phyloP scores from a whole-genome alignment of 352 stramenopile species.

The Globisporangium abappressorium region DNA sequence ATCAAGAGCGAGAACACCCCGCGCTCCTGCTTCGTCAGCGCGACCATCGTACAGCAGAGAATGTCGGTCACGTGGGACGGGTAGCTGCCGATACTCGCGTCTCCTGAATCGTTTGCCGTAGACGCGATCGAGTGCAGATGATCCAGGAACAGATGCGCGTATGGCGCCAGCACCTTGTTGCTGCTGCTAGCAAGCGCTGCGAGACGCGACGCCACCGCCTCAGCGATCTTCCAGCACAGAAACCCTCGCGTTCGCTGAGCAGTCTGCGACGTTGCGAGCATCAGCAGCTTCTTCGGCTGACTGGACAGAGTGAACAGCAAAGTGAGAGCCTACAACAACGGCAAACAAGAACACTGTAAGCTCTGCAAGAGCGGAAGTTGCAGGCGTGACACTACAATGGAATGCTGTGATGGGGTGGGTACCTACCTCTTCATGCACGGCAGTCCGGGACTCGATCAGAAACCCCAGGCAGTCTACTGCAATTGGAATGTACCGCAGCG shows the following conservation, averaged over 20 bases:
- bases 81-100: slow-evolving; percentile 32
- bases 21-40: slow-evolving; percentile 59
- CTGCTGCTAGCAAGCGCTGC: slow-evolving; percentile 40
- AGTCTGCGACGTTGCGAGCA: slow-evolving; percentile 34
- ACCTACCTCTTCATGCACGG: slow-evolving; percentile 58
- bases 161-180: slow-evolving; percentile 41
- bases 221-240: slow-evolving; percentile 65
- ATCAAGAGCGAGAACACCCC: slow-evolving; percentile 73
- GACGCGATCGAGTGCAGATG: slow-evolving; percentile 71
- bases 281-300: slow-evolving; percentile 56
- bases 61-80: slow-evolving; percentile 58
- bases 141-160: slow-evolving; percentile 73
- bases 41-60: slow-evolving; percentile 68
- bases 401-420: neutral
- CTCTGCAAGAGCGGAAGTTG: neutral
- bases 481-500: slow-evolving; percentile 37
- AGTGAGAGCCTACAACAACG: slow-evolving; percentile 43
- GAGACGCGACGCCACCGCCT: slow-evolving; percentile 47
- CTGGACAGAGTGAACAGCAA: slow-evolving; percentile 68
- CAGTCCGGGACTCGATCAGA: slow-evolving; percentile 35
- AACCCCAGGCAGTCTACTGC: slow-evolving; percentile 35
- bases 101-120: slow-evolving; percentile 23
- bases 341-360: neutral
- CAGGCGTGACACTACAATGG: neutral
- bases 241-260: slow-evolving; percentile 31